Evolutionary conservation across 1,139 yeast species (phyloP).

Genomic region (Kodamaea anthophila): DNA sequence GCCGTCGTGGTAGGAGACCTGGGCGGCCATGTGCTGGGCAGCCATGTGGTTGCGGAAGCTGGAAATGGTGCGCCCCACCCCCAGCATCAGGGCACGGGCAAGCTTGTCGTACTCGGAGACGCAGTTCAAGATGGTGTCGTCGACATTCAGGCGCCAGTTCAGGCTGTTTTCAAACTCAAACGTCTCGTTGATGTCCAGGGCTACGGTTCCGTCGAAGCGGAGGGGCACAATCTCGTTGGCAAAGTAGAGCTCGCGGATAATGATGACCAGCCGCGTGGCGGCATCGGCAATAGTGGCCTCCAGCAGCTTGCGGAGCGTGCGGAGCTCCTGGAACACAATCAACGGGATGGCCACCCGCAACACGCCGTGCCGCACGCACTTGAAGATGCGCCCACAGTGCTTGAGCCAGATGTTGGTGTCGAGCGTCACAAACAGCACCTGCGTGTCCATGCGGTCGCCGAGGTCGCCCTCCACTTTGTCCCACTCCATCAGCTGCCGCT

Average conservation of each 20-base stretch:
- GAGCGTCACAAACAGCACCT: slow-evolving; percentile 54
- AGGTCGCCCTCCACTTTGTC: slow-evolving; percentile 30
- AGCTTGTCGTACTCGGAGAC: slow-evolving; percentile 44
- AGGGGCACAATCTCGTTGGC: slow-evolving; percentile 48
- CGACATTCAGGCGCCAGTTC: slow-evolving; percentile 56
- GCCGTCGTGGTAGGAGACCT: slow-evolving; percentile 6
- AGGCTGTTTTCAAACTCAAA: slow-evolving; percentile 59
- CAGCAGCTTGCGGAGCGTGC: slow-evolving; percentile 66
- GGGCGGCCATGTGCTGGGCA: slow-evolving; percentile 3
- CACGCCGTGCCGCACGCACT: slow-evolving; percentile 57
- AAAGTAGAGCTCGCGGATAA: slow-evolving; percentile 58
- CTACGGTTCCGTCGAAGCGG: slow-evolving; percentile 52
- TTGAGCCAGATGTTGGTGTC: slow-evolving; percentile 81
- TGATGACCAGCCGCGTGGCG: slow-evolving; percentile 73
- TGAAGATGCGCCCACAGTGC: slow-evolving; percentile 71
- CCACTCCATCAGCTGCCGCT: not conserved
- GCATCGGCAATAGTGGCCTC: slow-evolving; percentile 77
- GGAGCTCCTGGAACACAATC: slow-evolving; percentile 70
- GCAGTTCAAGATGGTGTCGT: slow-evolving; percentile 53
- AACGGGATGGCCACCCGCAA: slow-evolving; percentile 59
- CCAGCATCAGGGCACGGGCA: slow-evolving; percentile 33
- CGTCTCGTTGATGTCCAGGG: slow-evolving; percentile 50
- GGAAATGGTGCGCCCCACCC: slow-evolving; percentile 22
- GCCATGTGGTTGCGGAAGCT: slow-evolving; percentile 4
- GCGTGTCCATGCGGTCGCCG: slow-evolving; percentile 48